Conservation (phyloP, 2,329 filamentous ascomycete species). For the Colletotrichum somersetense region DNA sequence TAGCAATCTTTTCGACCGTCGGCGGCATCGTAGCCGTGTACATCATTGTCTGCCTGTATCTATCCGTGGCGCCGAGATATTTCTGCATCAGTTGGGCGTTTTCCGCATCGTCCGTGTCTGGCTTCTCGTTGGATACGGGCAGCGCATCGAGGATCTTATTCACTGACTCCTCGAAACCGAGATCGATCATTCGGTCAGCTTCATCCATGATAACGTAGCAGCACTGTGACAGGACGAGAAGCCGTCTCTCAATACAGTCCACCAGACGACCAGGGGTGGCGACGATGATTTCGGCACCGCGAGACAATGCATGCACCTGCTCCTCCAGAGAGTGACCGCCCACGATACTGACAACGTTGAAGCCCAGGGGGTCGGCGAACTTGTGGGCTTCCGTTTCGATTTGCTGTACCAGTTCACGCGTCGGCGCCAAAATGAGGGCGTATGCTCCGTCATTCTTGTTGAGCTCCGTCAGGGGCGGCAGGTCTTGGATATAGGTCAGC, state of each 20-base stretch:
- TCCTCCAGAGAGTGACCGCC: constrained; percentile 96
- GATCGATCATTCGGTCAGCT: constrained; percentile 98
- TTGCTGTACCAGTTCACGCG: constrained; percentile 96
- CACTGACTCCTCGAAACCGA: constrained; percentile 96
- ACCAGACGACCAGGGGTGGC: constrained; percentile 98
- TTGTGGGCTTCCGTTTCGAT: constrained; percentile 95
- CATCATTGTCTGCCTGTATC: constrained; percentile 99
- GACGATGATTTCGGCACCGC: constrained; percentile 97
- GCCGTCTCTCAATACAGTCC: constrained; percentile 93
- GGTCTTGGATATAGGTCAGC: constrained; percentile 91
- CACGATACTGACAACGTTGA: constrained; percentile 96
- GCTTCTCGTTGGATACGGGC: constrained; percentile 93
- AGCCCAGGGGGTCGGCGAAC: constrained; percentile 90
- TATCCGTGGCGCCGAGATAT: constrained; percentile 79
- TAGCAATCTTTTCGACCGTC: constrained; percentile 93
- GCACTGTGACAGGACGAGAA: constrained; percentile 94
- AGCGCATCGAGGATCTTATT: constrained; percentile 97
- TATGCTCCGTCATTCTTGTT: constrained; percentile 97
- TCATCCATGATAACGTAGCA: constrained; percentile 99
- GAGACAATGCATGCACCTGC: constrained; percentile 88
- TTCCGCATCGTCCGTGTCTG: constrained; percentile 92
- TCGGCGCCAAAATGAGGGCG: constrained; percentile 95
- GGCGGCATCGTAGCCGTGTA: constrained; percentile 99
- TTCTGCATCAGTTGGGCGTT: constrained; percentile 86
- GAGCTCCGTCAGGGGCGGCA: constrained; percentile 85